phyloP scores from a whole-genome alignment of 2,329 filamentous ascomycete genomes.

The Cryphonectria parasitica region DNA sequence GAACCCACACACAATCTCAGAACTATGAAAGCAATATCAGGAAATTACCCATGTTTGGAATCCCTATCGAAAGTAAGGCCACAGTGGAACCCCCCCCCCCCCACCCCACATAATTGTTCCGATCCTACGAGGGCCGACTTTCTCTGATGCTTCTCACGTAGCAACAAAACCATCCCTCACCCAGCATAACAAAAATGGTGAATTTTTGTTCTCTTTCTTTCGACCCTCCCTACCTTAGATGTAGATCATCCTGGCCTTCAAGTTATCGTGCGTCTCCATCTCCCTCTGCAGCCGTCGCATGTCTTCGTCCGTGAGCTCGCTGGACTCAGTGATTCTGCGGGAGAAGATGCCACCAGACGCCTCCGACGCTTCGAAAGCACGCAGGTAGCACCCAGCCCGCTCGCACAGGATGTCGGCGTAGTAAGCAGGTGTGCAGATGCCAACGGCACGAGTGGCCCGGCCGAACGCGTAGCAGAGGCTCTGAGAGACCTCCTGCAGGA shows the following conservation, averaged over 20 bases:
- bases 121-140: not conserved
- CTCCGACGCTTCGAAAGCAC: not conserved
- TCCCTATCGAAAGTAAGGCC: not conserved
- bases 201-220: not conserved
- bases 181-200: not conserved
- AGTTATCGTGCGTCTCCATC: not conserved
- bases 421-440: constrained; percentile 85
- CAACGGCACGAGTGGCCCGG: constrained; percentile 83
- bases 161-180: not conserved
- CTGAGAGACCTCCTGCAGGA: constrained; percentile 74
- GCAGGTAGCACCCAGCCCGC: constrained; percentile 71
- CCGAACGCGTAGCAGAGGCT: constrained; percentile 83
- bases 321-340: not conserved
- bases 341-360: not conserved
- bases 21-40: not conserved
- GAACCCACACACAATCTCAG: not conserved
- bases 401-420: constrained; percentile 88
- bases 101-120: not conserved
- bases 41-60: not conserved
- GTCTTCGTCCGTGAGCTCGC: not conserved
- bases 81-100: not conserved
- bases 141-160: not conserved
- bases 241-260: constrained; percentile 49
- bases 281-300: not conserved
- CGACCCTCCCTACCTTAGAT: constrained; percentile 36